These are phyloP conservation scores for Mediolabrus comicus DNA, from an alignment of 108 stramenopile species.

Conservation along the genomic window DNA sequence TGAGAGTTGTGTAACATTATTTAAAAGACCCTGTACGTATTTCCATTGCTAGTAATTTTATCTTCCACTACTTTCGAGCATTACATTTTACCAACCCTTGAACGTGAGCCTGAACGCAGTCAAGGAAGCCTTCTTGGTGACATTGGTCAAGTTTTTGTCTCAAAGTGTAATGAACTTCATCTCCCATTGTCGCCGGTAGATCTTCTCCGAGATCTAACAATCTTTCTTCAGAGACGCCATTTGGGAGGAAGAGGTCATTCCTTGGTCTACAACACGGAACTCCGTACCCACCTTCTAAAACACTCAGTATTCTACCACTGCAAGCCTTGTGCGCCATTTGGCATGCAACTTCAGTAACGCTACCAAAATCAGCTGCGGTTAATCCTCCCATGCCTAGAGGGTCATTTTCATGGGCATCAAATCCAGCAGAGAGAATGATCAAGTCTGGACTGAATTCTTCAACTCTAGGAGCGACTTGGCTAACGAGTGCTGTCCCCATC, in stretches of 20 bases:
- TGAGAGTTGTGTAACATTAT: background rate
- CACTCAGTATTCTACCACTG: constrained; percentile 90
- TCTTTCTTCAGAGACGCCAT: constrained; percentile 4
- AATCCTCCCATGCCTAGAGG: constrained; percentile 85
- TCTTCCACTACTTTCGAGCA: constrained; percentile 11
- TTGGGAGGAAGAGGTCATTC: constrained; percentile 54
- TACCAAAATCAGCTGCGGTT: constrained; percentile 83
- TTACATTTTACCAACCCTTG: constrained; percentile 52
- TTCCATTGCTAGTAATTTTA: background rate
- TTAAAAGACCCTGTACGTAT: background rate
- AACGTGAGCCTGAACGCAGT: constrained; percentile 79
- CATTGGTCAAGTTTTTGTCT: constrained; percentile 71
- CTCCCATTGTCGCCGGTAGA: constrained; percentile 71
- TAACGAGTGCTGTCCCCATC: constrained; percentile 75
- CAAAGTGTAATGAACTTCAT: constrained; percentile 56
- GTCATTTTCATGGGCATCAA: constrained; percentile 93
- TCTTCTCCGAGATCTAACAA: constrained; percentile 74
- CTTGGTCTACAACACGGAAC: constrained; percentile 80
- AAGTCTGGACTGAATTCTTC: constrained; percentile 92
- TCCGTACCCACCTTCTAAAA: constrained; percentile 98
- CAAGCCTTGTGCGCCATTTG: constrained; percentile 84
- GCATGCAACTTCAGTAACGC: constrained; percentile 81
- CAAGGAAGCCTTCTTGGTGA: constrained; percentile 79
- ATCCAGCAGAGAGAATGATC: constrained; percentile 94
- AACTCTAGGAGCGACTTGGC: constrained; percentile 78